Conservation (phyloP, 768 basidiomycete genomes). For the Suillus paluster region DNA sequence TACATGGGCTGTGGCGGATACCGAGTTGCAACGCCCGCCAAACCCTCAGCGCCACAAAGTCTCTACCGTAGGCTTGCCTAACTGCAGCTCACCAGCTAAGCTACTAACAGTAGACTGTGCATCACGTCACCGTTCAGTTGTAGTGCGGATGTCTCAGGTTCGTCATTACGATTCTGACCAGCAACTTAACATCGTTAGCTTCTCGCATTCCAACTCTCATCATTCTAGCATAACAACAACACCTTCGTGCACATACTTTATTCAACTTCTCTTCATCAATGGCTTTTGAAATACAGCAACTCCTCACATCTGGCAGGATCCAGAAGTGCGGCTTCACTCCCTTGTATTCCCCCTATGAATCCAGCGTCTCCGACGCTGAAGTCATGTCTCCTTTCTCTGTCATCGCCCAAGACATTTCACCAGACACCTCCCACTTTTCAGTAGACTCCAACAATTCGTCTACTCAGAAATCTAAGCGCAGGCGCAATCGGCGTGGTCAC, state of each 20-base stretch:
- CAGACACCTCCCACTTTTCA: neutral
- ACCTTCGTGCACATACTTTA: neutral
- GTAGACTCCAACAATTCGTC: neutral
- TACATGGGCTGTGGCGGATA: too few species aligned
- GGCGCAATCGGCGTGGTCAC: neutral
- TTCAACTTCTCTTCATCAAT: neutral
- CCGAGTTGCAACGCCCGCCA: too few species aligned
- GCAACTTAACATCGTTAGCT: too few species aligned
- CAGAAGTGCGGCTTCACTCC: neutral
- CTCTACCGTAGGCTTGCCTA: constrained; percentile 37
- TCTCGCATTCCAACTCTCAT: neutral
- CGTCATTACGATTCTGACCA: constrained; percentile 4
- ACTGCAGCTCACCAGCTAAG: neutral
- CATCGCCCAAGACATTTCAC: neutral
- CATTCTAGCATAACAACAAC: neutral
- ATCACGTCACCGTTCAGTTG: neutral
- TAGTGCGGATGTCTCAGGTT: constrained; percentile 1
- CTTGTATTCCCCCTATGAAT: neutral
- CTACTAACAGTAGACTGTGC: neutral
- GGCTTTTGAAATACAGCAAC: neutral
- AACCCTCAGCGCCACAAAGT: too few species aligned
- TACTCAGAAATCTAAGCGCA: neutral
- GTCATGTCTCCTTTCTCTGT: neutral
- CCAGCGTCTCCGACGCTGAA: neutral
- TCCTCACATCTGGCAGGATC: neutral